These are phyloP conservation scores for Globisporangium carolinianum DNA, from an alignment of 352 stramenopile genomes.

Conservation along the genomic window DNA sequence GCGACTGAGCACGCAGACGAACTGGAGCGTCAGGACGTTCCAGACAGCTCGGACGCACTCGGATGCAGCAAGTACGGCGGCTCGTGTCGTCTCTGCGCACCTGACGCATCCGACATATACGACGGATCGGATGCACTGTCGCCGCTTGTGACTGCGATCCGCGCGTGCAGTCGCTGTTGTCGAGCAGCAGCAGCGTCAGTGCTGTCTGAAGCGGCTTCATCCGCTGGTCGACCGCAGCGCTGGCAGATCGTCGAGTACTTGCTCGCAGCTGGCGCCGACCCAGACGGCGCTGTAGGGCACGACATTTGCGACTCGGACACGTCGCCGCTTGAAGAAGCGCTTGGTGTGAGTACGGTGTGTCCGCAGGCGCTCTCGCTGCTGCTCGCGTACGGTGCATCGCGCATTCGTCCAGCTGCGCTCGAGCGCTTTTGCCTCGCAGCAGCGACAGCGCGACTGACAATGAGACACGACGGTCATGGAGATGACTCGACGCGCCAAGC, in stretches of 20 bases:
- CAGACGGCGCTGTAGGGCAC: background rate
- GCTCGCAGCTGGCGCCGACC: slow-evolving; percentile 18
- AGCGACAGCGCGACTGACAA: background rate
- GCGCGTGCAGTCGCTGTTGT: slow-evolving; percentile 8
- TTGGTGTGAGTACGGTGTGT: slow-evolving; percentile 11
- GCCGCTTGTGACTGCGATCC: slow-evolving; percentile 29
- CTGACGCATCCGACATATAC: background rate
- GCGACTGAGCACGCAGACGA: background rate
- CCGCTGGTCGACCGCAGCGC: too few relatives aligned
- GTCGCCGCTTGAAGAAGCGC: slow-evolving; percentile 16
- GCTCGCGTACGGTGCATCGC: slow-evolving; percentile 16
- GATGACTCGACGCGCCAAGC: background rate
- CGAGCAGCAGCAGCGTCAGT: background rate
- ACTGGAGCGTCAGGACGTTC: background rate
- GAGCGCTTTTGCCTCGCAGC: slow-evolving; percentile 12
- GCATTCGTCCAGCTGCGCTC: slow-evolving; percentile 10
- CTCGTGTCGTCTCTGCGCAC: slow-evolving; percentile 13
- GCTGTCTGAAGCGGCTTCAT: background rate
- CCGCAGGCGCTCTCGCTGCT: slow-evolving; percentile 17
- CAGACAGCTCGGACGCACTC: background rate
- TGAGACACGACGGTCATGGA: too few relatives aligned
- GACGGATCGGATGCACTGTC: background rate
- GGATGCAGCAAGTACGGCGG: slow-evolving; percentile 24
- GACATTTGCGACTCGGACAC: background rate
- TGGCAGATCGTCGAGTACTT: slow-evolving; percentile 22